A percentile compares a stretch with the other conserved stretches of the same genome.
Evolutionary conservation across 352 stramenopile species (phyloP).

Genomic region (Halophytophthora batemanensis): DNA sequence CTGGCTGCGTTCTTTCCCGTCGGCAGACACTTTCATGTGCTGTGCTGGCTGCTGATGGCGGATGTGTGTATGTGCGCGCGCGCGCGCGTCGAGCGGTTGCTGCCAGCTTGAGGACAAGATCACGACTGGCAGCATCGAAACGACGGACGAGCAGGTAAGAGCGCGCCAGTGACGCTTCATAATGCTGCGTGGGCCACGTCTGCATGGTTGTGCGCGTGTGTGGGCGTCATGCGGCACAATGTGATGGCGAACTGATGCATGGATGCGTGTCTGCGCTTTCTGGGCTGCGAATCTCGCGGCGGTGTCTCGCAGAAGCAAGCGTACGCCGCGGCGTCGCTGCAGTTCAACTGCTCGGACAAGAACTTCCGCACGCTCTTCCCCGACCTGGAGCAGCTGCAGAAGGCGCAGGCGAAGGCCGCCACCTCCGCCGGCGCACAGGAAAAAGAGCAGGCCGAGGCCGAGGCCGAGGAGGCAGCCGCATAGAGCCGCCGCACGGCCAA

Average conservation of each 20-base stretch:
- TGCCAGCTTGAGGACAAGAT: slow-evolving; percentile 61
- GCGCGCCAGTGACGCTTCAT: too few species aligned
- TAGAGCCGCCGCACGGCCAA: not conserved
- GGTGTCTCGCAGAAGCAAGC: slow-evolving; percentile 49
- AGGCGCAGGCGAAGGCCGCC: slow-evolving; percentile 4
- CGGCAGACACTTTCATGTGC: too few species aligned
- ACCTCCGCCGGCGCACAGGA: not conserved
- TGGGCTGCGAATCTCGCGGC: slow-evolving; percentile 1
- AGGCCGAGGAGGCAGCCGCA: slow-evolving; percentile 6
- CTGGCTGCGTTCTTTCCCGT: not conserved
- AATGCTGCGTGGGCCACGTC: too few species aligned
- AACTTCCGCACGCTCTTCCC: slow-evolving; percentile 84
- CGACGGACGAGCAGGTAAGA: slow-evolving; percentile 61
- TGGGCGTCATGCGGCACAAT: not conserved
- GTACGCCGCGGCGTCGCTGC: slow-evolving; percentile 66
- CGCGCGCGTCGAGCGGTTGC: too few species aligned
- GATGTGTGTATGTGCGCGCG: too few species aligned
- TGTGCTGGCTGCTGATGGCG: not conserved
- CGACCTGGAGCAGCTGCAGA: slow-evolving; percentile 69
- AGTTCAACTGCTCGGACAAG: slow-evolving; percentile 78
- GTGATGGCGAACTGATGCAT: not conserved
- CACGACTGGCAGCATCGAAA: slow-evolving; percentile 86
- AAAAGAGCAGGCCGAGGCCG: slow-evolving; percentile 4
- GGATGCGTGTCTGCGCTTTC: not conserved
- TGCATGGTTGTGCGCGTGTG: too few species aligned